Evolutionary conservation across 176 grass and related monocot genomes (phyloP), one percentile per base, ranked within the genome.

Genomic region (Saccharum spontaneum): DNA sequence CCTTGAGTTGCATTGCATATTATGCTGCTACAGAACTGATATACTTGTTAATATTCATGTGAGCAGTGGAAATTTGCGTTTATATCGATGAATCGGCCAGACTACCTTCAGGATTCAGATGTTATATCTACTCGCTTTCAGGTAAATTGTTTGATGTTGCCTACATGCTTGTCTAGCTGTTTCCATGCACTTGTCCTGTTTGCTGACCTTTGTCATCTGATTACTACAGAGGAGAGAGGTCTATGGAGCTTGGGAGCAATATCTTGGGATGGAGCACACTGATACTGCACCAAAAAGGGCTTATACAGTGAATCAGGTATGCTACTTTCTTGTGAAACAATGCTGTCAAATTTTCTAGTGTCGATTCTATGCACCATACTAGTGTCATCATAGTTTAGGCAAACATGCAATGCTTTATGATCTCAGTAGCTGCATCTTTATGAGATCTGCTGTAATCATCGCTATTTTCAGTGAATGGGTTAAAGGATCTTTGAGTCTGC

Each of bases 181-280:
- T 69, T 61, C 60, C 62, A 30, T 54, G 78, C 24, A 69, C 78
- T 72, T 86, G 23, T 69, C 86, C 60, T 92, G 13, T 16, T 84
- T 84, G 40, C 48, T 82, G 65, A 49, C 37, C 37, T 80, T 72
- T 73, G 50, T 83, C 30, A 62, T 37, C 31, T 79, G 37, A 77
- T 80, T 72, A 65, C 18, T 93, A 79, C 80, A 98, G 95, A 93
- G 85, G 84, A 95, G 91, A 87, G 93, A 98, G 74, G 90, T 95
- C 23, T 98, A 98, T 92, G 95, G 93, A 85, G 95, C 93, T 24
- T 98, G 95, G 95, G 95, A 98, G 75, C 95, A 98, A 43, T 98
- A 98, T 87, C 95, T 98, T 90, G 95, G 95, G 54, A 67, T 98
- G 76, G 93, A 98, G 69, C 95, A 98, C 66, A 86, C 87, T 41